Evolutionary conservation across 2,329 filamentous ascomycete species (phyloP), one percentile per base, ranked within the genome.

Genomic region (Fonsecaea erecta): DNA sequence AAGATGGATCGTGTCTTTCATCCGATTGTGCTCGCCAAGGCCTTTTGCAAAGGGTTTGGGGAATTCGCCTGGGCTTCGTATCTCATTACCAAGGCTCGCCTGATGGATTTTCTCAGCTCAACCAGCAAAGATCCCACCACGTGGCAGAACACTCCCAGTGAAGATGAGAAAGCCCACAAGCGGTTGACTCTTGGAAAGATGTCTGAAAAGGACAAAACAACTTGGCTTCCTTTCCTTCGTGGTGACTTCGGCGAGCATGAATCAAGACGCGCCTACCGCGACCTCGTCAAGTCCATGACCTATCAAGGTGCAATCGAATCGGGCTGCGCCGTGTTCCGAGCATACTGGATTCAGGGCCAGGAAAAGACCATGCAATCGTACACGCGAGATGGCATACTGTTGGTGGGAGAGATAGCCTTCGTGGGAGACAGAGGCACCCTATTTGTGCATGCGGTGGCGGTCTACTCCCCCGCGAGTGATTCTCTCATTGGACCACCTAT

Each of bases 1-100:
- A 67, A 62, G 46, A 61, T 72, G 59, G 60, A 72, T 12, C 61
- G 66, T 11, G 55, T 71, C 5, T 64, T 71, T 30, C 68, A 71
- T 60, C 70, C 70, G 0, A 37, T 68, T 32, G 63, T 65, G 18
- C 37, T 70, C 12, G 54, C 55, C 8, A 53, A 63, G 24, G 70
- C 70, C 24, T 68, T 71, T 34, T 68, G 65, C 57, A 46, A 60
- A 21, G 70, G 68, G 21, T 37, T 70, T 5, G 48, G 58, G 18
- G 66, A 62, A 52, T 72, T 72, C 35, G 60, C 54, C 28, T 28
- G 34, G 37, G 59, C 60, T 18, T 67, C 64, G 8, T 69, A 67
- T 32, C 28, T 58, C 30, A 64, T 69, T 28, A 65, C 61, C 16
- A 60, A 58, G 30, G 64, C 67, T 18, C 64, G 67, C 9, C 26